phyloP scores from a whole-genome alignment of 176 grass and related monocot genomes.

The Oryza meyeriana region DNA sequence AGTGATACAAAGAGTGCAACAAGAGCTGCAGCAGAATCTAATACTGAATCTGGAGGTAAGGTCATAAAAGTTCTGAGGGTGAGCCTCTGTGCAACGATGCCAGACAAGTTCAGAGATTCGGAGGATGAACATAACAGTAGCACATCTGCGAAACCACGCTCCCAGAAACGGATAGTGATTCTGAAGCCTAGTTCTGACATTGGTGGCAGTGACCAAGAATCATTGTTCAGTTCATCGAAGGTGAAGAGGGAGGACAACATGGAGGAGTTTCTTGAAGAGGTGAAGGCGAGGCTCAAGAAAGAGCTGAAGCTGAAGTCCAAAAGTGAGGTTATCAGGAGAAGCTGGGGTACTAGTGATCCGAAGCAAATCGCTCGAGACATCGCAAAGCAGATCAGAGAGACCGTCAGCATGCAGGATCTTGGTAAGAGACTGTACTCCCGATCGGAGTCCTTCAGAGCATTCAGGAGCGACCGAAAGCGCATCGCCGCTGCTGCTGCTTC shows the following conservation, averaged over 20 bases:
- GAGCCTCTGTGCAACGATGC: not conserved
- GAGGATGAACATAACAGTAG: not conserved
- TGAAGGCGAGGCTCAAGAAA: constrained; percentile 50
- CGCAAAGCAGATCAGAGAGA: constrained; percentile 57
- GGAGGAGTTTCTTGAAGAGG: constrained; percentile 61
- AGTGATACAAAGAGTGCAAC: not conserved
- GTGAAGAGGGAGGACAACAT: constrained; percentile 47
- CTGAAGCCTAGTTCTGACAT: constrained; percentile 50
- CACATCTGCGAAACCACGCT: not conserved
- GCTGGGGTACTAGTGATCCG: constrained; percentile 18
- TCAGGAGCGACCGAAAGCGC: constrained; percentile 22
- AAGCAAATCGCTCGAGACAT: constrained; percentile 49
- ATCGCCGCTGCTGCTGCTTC: constrained; percentile 12
- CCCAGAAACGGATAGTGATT: constrained; percentile 55
- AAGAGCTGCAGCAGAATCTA: not conserved
- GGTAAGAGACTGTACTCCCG: constrained; percentile 37
- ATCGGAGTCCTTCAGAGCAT: constrained; percentile 49
- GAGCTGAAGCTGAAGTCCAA: constrained; percentile 35
- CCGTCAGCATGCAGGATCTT: constrained; percentile 37
- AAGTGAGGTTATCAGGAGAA: not conserved
- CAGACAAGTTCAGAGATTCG: not conserved
- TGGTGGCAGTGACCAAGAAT: not conserved
- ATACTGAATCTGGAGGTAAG: not conserved
- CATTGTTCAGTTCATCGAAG: constrained; percentile 25
- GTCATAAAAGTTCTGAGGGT: not conserved